Percentiles rank a stretch among this genome's conserved stretches.
Conservation (phyloP, 192 early-diverging fungal genomes). For the Irineochytrium annulatum region DNA sequence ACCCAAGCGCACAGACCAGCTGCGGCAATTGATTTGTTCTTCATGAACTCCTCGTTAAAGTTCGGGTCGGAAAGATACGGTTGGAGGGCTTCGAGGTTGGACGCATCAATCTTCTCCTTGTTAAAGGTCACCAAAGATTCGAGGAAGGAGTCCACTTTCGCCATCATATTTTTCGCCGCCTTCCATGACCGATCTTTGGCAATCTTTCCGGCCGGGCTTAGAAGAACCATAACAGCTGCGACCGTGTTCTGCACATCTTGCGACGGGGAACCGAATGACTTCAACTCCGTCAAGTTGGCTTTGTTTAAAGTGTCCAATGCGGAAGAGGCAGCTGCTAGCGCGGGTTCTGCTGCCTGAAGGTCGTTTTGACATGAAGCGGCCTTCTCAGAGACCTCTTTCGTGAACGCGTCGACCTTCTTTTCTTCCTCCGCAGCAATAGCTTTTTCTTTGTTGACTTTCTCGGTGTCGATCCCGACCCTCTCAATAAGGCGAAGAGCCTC, state of each 20-base stretch:
- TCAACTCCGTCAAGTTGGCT: slow-evolving; percentile 64
- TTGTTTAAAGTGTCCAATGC: slow-evolving; percentile 66
- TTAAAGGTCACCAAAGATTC: slow-evolving; percentile 57
- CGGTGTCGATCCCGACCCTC: slow-evolving; percentile 58
- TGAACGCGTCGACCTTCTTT: slow-evolving; percentile 56
- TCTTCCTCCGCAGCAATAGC: slow-evolving; percentile 65
- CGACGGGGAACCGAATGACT: slow-evolving; percentile 64
- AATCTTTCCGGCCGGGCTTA: slow-evolving; percentile 61
- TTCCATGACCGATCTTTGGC: slow-evolving; percentile 64
- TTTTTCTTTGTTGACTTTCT: slow-evolving; percentile 64
- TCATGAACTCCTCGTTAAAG: slow-evolving; percentile 64
- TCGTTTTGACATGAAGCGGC: slow-evolving; percentile 53
- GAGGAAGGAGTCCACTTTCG: slow-evolving; percentile 64
- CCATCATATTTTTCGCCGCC: slow-evolving; percentile 67
- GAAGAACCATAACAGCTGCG: slow-evolving; percentile 60
- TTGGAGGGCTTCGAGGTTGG: slow-evolving; percentile 58
- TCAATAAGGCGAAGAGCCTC: slow-evolving; percentile 60
- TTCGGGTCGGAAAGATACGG: slow-evolving; percentile 61
- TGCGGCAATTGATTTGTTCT: slow-evolving; percentile 60
- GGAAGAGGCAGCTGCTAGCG: slow-evolving; percentile 51
- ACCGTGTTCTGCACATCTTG: slow-evolving; percentile 55
- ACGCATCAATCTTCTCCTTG: slow-evolving; percentile 58
- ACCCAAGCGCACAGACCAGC: slow-evolving; percentile 64
- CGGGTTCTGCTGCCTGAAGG: slow-evolving; percentile 59
- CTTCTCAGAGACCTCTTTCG: slow-evolving; percentile 59